Evolutionary conservation across 768 basidiomycete species (phyloP).

Genomic region (Tephrocybe sp.): DNA sequence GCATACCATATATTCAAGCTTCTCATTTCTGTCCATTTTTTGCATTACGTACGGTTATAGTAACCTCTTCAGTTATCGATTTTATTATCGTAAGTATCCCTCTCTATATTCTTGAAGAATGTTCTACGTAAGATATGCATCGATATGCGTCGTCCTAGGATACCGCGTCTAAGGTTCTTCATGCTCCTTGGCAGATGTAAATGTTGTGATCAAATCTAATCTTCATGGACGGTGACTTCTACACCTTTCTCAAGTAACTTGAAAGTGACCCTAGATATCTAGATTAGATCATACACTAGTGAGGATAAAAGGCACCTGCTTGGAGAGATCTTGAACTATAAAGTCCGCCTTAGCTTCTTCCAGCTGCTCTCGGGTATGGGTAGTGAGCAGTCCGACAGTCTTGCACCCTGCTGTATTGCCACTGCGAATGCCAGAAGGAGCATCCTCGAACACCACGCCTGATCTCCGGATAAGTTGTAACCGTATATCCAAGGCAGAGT

Average conservation of each 20-base stretch:
- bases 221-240: slow-evolving; percentile 40
- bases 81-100: slow-evolving; percentile 9
- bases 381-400: slow-evolving; percentile 81
- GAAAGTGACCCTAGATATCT: slow-evolving; percentile 28
- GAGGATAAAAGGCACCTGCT: slow-evolving; percentile 36
- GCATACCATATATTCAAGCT: slow-evolving; percentile 16
- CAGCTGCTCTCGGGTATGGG: slow-evolving; percentile 69
- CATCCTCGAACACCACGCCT: slow-evolving; percentile 91
- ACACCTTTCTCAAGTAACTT: slow-evolving; percentile 38
- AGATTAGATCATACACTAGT: background rate
- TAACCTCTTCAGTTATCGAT: slow-evolving; percentile 12
- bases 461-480: slow-evolving; percentile 6
- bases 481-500: background rate
- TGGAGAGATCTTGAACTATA: slow-evolving; percentile 70
- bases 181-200: too few relatives aligned
- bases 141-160: too few relatives aligned
- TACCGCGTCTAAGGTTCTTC: too few relatives aligned
- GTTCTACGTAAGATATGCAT: background rate
- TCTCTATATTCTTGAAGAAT: slow-evolving; percentile 5
- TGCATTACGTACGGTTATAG: slow-evolving; percentile 14
- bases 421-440: slow-evolving; percentile 79
- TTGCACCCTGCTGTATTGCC: slow-evolving; percentile 81
- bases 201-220: slow-evolving; percentile 25
- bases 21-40: slow-evolving; percentile 10
- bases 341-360: slow-evolving; percentile 61